A percentile compares a stretch with the other conserved stretches of the same genome.
phyloP scores from a whole-genome alignment of 805 yeast genomes.

The Starmera pachycereana region DNA sequence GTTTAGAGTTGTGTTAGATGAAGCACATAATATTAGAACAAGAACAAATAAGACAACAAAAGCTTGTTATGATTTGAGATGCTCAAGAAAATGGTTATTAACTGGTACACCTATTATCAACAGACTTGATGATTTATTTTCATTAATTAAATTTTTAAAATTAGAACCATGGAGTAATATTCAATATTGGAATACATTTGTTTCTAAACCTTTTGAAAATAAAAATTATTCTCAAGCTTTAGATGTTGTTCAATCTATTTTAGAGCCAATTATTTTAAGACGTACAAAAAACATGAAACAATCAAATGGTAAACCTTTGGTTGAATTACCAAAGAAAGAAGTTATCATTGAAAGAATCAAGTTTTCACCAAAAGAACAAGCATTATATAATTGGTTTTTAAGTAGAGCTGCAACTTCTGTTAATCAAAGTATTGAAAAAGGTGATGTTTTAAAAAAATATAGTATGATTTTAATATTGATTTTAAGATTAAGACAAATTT shows the following conservation, averaged over 20 bases:
- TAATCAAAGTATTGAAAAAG: slow-evolving; percentile 46
- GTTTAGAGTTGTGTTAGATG: slow-evolving; percentile 74
- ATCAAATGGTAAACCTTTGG: slow-evolving; percentile 58
- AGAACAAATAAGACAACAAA: slow-evolving; percentile 69
- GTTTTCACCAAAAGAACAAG: slow-evolving; percentile 56
- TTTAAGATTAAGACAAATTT: slow-evolving; percentile 73
- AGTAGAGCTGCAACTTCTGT: slow-evolving; percentile 56
- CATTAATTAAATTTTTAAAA: slow-evolving; percentile 61
- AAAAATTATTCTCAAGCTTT: slow-evolving; percentile 63
- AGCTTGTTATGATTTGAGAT: slow-evolving; percentile 57
- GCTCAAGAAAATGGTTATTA: slow-evolving; percentile 69
- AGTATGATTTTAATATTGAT: slow-evolving; percentile 77
- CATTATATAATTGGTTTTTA: slow-evolving; percentile 59
- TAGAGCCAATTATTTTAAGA: slow-evolving; percentile 75
- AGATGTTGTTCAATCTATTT: slow-evolving; percentile 72
- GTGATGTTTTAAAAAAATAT: slow-evolving; percentile 61
- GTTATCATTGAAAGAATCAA: slow-evolving; percentile 57
- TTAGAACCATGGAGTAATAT: slow-evolving; percentile 88
- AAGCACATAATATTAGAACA: slow-evolving; percentile 84
- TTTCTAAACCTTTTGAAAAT: slow-evolving; percentile 74
- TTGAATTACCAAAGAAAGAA: slow-evolving; percentile 67
- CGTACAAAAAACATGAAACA: slow-evolving; percentile 82
- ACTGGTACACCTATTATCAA: slow-evolving; percentile 94
- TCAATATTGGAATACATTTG: slow-evolving; percentile 78
- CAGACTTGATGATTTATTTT: slow-evolving; percentile 75